A percentile compares a stretch with the other conserved stretches of the same genome.
Evolutionary conservation across 306 rosid genomes (phyloP).

Genomic region (Hippophae tibetana): DNA sequence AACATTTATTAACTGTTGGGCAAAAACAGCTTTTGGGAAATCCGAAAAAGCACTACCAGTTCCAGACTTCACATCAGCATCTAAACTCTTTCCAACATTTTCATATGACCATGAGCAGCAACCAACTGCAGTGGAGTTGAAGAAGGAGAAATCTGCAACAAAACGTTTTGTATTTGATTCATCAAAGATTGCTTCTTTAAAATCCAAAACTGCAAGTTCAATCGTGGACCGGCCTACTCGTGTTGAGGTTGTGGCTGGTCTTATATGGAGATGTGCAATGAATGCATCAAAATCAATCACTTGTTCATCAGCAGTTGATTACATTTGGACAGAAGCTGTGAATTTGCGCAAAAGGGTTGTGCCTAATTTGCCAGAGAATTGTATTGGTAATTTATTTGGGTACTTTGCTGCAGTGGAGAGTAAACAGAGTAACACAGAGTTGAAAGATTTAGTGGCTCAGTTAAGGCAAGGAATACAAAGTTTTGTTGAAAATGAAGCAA

Average conservation of each 20-base stretch:
- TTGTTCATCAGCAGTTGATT: not conserved
- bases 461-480: constrained; percentile 13
- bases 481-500: constrained; percentile 1
- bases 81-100: constrained; percentile 10
- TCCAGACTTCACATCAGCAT: constrained; percentile 14
- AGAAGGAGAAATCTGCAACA: constrained; percentile 4
- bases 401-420: not conserved
- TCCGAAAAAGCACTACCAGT: not conserved
- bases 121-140: not conserved
- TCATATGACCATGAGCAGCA: not conserved
- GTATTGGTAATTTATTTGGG: constrained; percentile 22
- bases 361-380: constrained; percentile 12
- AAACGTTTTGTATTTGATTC: constrained; percentile 33
- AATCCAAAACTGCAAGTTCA: constrained; percentile 14
- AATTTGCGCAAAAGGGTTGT: constrained; percentile 24
- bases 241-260: constrained; percentile 30
- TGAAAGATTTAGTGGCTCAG: constrained; percentile 11
- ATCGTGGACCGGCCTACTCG: constrained; percentile 22
- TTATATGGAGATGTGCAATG: constrained; percentile 41
- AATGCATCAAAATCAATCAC: not conserved
- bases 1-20: constrained; percentile 35
- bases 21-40: constrained; percentile 4
- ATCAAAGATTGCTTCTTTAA: constrained; percentile 20
- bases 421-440: not conserved
- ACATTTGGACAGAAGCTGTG: constrained; percentile 25